Evolutionary conservation across 441 rosid genomes (phyloP).

Genomic region (Macaranga tanarius): DNA sequence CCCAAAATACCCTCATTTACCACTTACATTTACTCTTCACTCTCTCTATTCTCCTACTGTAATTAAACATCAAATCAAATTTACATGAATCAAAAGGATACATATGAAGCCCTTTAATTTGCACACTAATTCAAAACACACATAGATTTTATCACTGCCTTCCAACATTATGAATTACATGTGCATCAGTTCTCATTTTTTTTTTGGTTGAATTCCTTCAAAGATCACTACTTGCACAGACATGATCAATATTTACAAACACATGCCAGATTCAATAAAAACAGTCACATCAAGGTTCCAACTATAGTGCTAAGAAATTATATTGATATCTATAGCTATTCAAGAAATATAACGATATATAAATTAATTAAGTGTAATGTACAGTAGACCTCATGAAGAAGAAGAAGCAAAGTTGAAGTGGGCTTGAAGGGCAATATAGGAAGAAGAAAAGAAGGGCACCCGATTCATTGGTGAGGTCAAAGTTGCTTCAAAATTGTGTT

Average conservation of each 20-base stretch:
- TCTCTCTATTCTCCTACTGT: not conserved
- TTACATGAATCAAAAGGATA: not conserved
- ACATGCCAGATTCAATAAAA: slow-evolving; percentile 10
- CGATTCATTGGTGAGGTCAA: slow-evolving; percentile 47
- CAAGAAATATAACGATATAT: too few relatives aligned
- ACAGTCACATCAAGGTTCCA: not conserved
- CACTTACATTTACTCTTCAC: not conserved
- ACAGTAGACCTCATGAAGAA: too few relatives aligned
- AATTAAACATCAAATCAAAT: slow-evolving; percentile 1
- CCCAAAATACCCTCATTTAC: slow-evolving; percentile 26
- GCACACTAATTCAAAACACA: slow-evolving; percentile 20
- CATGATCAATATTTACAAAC: slow-evolving; percentile 3
- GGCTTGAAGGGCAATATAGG: slow-evolving; percentile 16
- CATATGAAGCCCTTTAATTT: too few relatives aligned
- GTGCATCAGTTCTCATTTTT: not conserved
- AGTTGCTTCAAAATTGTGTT: slow-evolving; percentile 31
- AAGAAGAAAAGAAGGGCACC: not conserved
- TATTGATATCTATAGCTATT: too few relatives aligned
- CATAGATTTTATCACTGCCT: slow-evolving; percentile 8
- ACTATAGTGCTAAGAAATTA: too few relatives aligned
- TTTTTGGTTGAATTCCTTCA: slow-evolving; percentile 6
- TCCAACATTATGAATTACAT: slow-evolving; percentile 16
- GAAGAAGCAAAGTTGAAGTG: not conserved
- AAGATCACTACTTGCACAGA: slow-evolving; percentile 7
- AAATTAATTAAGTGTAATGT: too few relatives aligned